Base-by-base conservation (phyloP, 805 yeast species). In the Wickerhamiella slavikovae region DNA sequence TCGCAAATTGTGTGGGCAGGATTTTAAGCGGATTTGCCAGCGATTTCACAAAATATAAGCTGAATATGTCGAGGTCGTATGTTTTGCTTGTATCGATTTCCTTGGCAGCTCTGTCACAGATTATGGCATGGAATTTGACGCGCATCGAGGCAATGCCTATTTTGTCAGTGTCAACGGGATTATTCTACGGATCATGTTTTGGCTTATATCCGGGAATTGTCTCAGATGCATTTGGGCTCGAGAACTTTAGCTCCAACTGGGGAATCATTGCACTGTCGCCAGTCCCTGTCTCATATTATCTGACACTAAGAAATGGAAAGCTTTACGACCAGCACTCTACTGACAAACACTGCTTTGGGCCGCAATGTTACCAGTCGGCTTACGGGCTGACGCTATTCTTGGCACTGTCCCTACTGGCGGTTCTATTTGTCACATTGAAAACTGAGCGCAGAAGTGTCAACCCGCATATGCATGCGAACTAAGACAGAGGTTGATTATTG, bases 191-290 rank as follows among this genome's bases (percentile, higher is more conserved):
- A 1, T 63, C 68, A 37, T 59, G 71, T 15, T 73, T 73, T 51
- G 75, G 83, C 29, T 58, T 73, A 6, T 63, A 66, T 49, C 89
- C 91, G 4, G 68, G 76, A n/a, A 65, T 77, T 14, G 62, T 73
- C n/a, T 65, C 79, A 12, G 85, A 77, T 38, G 49, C 62, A 7
- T 76, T 74, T 51, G 89, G 89, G 2, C 64, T 77, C 55, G 55
- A 55, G 12, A 58, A 64, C 30, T 73, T 75, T 41, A 64, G 77
- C 5, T 68, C 64, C 38, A 73, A 73, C 42, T 76, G 82, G 78
- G 91, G 91, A 0, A 44, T 70, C 21, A 60, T 73, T 15, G 68
- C 71, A 8, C 43, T 72, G 30, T 67, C 82, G 0, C 83, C 89
- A 1, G 62, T 72, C 11, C 37, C 70, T 0, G 68, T 76, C 1